These are phyloP conservation scores for Elongisporangium undulatum DNA, from an alignment of 352 stramenopile genomes.

Conservation along the genomic window DNA sequence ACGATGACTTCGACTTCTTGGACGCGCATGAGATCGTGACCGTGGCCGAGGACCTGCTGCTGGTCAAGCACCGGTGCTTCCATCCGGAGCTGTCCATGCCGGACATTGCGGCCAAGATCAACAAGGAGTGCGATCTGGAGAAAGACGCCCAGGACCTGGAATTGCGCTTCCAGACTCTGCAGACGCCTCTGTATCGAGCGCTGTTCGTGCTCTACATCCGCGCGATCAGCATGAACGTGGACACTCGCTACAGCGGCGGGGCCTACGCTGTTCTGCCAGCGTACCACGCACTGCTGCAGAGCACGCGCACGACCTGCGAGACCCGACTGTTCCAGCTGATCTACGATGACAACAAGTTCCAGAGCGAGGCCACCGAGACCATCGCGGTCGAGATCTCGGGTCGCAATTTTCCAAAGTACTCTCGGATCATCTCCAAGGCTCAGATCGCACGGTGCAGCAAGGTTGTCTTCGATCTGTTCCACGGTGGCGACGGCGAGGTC, in stretches of 20 bases:
- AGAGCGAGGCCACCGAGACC: conserved; percentile 35
- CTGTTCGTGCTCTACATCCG: conserved; percentile 57
- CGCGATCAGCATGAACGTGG: conserved; percentile 27
- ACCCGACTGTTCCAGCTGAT: conserved; percentile 57
- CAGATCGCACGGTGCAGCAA: conserved; percentile 48
- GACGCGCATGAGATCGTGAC: conserved; percentile 34
- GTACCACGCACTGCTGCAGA: conserved; percentile 45
- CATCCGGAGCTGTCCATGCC: conserved; percentile 30
- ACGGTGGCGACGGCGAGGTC: conserved; percentile 14
- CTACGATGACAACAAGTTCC: conserved; percentile 58
- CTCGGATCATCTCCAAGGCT: conserved; percentile 35
- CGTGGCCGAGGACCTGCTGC: conserved; percentile 50
- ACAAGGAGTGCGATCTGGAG: conserved; percentile 32
- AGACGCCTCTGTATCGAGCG: conserved; percentile 24
- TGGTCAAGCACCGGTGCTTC: conserved; percentile 59
- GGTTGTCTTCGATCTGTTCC: conserved; percentile 49
- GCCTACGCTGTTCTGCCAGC: conserved; percentile 31
- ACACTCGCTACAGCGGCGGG: conserved; percentile 19
- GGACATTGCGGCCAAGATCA: conserved; percentile 36
- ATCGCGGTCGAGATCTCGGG: conserved; percentile 50
- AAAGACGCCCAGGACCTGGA: conserved; percentile 32
- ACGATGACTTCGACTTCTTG: conserved; percentile 29
- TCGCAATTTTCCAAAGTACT: conserved; percentile 62
- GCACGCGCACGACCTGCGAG: conserved; percentile 48
- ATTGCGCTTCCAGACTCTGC: conserved; percentile 29